These are phyloP conservation scores for Pyrenochaeta sp. DNA, from an alignment of 2,329 filamentous ascomycete genomes.

Conservation along the genomic window DNA sequence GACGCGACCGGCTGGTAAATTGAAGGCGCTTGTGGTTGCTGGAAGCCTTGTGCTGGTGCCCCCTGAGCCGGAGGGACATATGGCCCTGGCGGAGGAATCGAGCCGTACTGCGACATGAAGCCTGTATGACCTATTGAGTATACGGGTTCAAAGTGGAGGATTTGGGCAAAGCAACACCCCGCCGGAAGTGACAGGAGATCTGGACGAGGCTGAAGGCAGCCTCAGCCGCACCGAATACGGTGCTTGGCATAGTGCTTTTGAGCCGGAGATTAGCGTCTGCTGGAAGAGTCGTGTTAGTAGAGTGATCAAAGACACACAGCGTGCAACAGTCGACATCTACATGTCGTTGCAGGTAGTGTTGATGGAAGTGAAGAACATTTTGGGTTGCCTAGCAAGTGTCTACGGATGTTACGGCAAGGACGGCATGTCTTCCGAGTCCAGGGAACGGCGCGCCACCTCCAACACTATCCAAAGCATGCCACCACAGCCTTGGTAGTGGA, in stretches of 20 bases:
- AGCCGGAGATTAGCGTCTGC: conserved; percentile 12
- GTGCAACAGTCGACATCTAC: background rate
- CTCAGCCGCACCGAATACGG: conserved; percentile 21
- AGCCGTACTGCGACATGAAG: conserved; percentile 45
- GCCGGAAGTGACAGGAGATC: conserved; percentile 2
- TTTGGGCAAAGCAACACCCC: background rate
- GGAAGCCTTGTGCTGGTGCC: conserved; percentile 24
- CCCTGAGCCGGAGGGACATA: conserved; percentile 36
- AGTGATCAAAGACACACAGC: background rate
- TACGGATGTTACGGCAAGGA: conserved; percentile 11
- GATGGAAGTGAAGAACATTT: background rate
- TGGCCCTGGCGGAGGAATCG: conserved; percentile 34
- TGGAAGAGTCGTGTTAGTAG: background rate
- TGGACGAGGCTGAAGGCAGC: conserved; percentile 5
- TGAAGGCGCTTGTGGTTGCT: conserved; percentile 19
- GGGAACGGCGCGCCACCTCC: background rate
- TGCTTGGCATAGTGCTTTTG: conserved; percentile 17
- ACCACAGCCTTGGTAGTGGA: too few relatives aligned
- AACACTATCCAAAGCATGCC: too few relatives aligned
- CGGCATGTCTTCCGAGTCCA: background rate
- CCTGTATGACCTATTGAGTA: background rate
- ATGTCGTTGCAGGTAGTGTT: background rate
- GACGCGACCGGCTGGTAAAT: conserved; percentile 27
- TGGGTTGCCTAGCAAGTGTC: background rate
- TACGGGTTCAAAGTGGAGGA: background rate